Evolutionary conservation across 148 eudicot genomes (phyloP).

Genomic region (Chenopodium formosanum): DNA sequence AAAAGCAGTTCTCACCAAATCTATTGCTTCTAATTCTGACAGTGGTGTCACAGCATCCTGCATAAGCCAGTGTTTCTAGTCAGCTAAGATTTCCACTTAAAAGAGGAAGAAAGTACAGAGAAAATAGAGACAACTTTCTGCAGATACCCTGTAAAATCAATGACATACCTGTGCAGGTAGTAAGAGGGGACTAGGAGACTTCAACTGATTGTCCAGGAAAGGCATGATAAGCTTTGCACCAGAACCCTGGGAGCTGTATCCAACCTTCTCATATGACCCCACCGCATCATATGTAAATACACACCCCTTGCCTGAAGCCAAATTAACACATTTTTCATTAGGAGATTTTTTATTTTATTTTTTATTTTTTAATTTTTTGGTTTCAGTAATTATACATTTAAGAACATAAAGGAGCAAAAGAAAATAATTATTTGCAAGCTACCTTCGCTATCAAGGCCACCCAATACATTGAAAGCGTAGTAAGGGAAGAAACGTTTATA

Average conservation of each 20-base stretch:
- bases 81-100: slow-evolving; percentile 2
- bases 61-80: slow-evolving; percentile 13
- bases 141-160: background rate
- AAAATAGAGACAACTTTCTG: background rate
- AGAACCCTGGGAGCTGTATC: slow-evolving; percentile 95
- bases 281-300: slow-evolving; percentile 98
- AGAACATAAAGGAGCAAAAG: background rate
- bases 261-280: slow-evolving; percentile 96
- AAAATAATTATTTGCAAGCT: background rate
- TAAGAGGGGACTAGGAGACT: slow-evolving; percentile 93
- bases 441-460: slow-evolving; percentile 94
- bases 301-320: slow-evolving; percentile 79
- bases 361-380: background rate
- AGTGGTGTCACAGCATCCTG: slow-evolving; percentile 92
- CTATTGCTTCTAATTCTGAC: slow-evolving; percentile 85
- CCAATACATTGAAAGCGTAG: slow-evolving; percentile 85
- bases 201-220: slow-evolving; percentile 93
- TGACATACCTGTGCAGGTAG: slow-evolving; percentile 65
- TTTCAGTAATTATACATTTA: background rate
- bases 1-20: slow-evolving; percentile 94
- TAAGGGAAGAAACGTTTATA: slow-evolving; percentile 97
- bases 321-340: background rate
- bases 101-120: background rate
- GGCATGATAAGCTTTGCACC: slow-evolving; percentile 94
- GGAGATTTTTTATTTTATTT: no score